Evolutionary conservation across 495 filamentous ascomycete species (phyloP), one percentile per base, ranked within the genome.

Genomic region (Annulohypoxylon nitens): DNA sequence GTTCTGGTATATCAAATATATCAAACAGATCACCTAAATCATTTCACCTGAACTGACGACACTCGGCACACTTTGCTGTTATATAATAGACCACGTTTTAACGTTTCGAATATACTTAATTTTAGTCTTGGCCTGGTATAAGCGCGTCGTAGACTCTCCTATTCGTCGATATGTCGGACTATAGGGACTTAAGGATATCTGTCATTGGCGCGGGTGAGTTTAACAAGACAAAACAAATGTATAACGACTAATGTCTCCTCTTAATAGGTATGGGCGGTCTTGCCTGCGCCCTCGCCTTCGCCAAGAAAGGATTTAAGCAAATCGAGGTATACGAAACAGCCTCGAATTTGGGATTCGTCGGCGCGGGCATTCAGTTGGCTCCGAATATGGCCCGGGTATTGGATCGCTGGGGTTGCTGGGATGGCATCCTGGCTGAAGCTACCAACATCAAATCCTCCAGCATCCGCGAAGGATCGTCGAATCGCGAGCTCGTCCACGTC

Each of bases 341-440:
- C 0, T 88, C 90, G 16, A 90, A 91, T 64, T 83, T 95, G 2
- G 92, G 92, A 33, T 95, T 95, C 64, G 91, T 94, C 10, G 93
- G 93, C 55, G 92, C 92, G 6, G 93, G 92, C 30, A 93, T 95
- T 73, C 92, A 95, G 78, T 84, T 95, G 47, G 91, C 92, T 4
- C 92, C 92, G 1, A 94, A 96, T 67, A 92, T 95, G 84, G 88
- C 88, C 25, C 89, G 91, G 0, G 90, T 96, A 20, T 81, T 95
- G 26, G 90, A 93, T 76, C 78, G 86, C 10, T 83, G 92, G 33
- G 92, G 90, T 51, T 88, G 89, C 54, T 93, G 91, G 90, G 83
- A 86, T 33, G 83, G 86, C 26, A 94, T 94, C 75, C 86, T 86
- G 64, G 82, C 80, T 10, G 91, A 93, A 69, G 87, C 90, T 25